Base-by-base conservation (phyloP, 1,139 yeast species). In the Candida glucosophila region DNA sequence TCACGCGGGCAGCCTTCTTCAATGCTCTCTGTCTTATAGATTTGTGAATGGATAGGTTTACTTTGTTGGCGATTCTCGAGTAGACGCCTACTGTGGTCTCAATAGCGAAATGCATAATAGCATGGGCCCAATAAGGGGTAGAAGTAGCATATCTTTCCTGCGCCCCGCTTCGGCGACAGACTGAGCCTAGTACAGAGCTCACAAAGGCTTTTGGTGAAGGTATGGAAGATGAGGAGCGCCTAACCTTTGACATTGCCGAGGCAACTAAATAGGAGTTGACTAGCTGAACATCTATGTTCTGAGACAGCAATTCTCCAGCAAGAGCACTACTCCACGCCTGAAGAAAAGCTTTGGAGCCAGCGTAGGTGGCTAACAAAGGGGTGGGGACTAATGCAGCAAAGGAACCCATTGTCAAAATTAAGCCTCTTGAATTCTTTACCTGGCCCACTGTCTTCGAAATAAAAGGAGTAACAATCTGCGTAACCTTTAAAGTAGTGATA, bases 111-210 rank as follows among this genome's bases (percentile, higher is more conserved):
- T 90, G 95, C 79, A 88, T 77, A 26, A 90, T 49, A 2, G 97
- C 97, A 56, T 90, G 99, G 3, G 85, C 54, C 88, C 95, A 86
- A 65, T 66, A 92, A 19, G 99, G 99, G 2, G 97, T 90, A 29
- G 63, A 54, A 3, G 97, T 85, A 17, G 77, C 94, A 43, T 52
- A 85, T 41, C 95, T 72, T 33, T 83, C 95, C 52, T 85, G 95
- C 12, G 97, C 93, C 31, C 98, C 98, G 27, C 76, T 73, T 40
- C 94, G 76, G 47, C 85, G 78, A 14, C 97, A 96, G 29, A 79
- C 73, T 26, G 69, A 63, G 24, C 55, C 56, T 44, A 90, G 67
- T 4, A 83, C 69, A 12, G 92, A 57, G 16, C 58, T 49, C 26
- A 90, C 98, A 54, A 92, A 92, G 20, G 51, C 52, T 48, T 73